Conservation (phyloP, 2,329 filamentous ascomycete genomes). For the Fusarium heterosporum region DNA sequence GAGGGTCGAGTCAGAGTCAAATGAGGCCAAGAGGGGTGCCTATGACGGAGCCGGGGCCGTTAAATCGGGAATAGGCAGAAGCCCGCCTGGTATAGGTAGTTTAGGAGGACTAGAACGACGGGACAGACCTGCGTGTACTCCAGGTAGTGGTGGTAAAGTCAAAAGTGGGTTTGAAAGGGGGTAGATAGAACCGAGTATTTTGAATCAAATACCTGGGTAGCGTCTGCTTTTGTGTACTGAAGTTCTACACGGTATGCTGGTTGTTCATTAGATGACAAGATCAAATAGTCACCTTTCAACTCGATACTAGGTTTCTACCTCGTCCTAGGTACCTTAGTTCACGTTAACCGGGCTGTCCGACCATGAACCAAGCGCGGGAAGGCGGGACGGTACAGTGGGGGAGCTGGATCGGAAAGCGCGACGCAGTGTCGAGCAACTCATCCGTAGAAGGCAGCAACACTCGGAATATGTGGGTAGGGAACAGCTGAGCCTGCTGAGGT, state of each 20-base stretch:
- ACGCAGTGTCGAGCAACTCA: not conserved
- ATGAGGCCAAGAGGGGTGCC: constrained; percentile 38
- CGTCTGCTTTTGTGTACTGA: not conserved
- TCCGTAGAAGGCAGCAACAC: constrained; percentile 22
- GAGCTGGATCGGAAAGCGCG: constrained; percentile 33
- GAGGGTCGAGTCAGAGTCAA: constrained; percentile 37
- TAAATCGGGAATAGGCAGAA: constrained; percentile 34
- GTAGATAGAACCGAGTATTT: not conserved
- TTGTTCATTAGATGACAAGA: constrained; percentile 19
- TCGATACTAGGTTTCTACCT: not conserved
- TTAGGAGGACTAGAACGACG: constrained; percentile 5
- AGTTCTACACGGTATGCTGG: not conserved
- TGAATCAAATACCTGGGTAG: not conserved
- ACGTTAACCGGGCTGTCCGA: constrained; percentile 19
- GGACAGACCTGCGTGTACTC: not conserved
- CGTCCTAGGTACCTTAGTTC: not conserved
- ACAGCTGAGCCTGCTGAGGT: constrained; percentile 25
- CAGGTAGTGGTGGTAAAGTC: constrained; percentile 3
- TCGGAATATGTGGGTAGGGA: constrained; percentile 4
- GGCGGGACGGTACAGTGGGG: constrained; percentile 35
- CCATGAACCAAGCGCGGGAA: constrained; percentile 26
- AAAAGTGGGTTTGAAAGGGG: not conserved
- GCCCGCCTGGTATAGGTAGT: constrained; percentile 6
- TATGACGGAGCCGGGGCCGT: constrained; percentile 39
- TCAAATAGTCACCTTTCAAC: constrained; percentile 21